Conservation (phyloP, 2,329 filamentous ascomycete genomes). For the Lomentospora prolificans region DNA sequence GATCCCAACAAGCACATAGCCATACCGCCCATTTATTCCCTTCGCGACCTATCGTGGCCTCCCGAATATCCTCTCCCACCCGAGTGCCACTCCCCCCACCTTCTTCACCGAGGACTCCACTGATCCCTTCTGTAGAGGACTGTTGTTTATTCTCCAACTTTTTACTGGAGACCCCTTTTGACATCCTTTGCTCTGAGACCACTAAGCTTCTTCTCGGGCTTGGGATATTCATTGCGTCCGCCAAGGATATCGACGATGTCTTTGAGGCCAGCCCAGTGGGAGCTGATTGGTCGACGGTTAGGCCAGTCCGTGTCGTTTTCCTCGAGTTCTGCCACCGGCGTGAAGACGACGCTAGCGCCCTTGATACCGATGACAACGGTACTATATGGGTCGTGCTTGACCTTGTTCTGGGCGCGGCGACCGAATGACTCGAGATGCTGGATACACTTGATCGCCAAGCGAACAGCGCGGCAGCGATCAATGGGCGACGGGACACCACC, state of each 20-base stretch:
- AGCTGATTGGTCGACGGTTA: slow-evolving; percentile 70
- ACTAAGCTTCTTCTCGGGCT: slow-evolving; percentile 38
- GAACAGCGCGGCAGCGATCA: slow-evolving; percentile 86
- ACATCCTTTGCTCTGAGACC: slow-evolving; percentile 49
- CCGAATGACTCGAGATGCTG: slow-evolving; percentile 78
- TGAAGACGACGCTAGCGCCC: slow-evolving; percentile 83
- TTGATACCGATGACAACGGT: slow-evolving; percentile 84
- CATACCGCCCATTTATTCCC: neutral
- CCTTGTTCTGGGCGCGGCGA: slow-evolving; percentile 53
- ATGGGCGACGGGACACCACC: slow-evolving; percentile 88
- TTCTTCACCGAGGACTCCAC: too few relatives aligned
- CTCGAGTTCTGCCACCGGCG: slow-evolving; percentile 71
- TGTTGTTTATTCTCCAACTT: neutral
- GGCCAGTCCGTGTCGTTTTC: slow-evolving; percentile 85
- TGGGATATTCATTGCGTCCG: slow-evolving; percentile 50
- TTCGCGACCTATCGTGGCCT: neutral
- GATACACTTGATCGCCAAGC: slow-evolving; percentile 88
- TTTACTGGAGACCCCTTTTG: slow-evolving; percentile 37
- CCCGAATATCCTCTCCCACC: neutral
- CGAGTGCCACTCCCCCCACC: neutral
- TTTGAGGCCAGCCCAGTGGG: slow-evolving; percentile 78
- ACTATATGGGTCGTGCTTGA: slow-evolving; percentile 64
- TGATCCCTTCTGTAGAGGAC: too few relatives aligned
- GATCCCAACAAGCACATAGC: neutral
- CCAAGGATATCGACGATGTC: slow-evolving; percentile 76